Evolutionary conservation across 306 rosid species (phyloP).

Genomic region (Lathyrus sativus): DNA sequence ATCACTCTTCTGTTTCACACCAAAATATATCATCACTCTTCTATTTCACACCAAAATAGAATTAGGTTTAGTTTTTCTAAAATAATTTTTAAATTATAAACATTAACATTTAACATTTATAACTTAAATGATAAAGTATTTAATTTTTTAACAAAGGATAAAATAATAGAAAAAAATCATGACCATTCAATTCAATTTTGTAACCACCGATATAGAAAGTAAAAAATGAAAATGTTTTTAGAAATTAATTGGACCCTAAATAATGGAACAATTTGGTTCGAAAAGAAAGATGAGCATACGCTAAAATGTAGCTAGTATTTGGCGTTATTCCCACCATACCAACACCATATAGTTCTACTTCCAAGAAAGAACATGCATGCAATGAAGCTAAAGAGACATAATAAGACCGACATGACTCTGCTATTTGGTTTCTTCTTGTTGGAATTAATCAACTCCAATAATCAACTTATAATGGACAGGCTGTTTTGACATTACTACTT

Average conservation of each 20-base stretch:
- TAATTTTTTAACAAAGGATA: no score
- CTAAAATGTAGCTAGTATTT: constrained; percentile 34
- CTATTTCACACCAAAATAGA: no score
- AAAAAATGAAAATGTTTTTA: no score
- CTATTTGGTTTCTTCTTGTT: constrained; percentile 60
- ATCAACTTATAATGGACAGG: constrained; percentile 28
- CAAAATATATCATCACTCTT: no score
- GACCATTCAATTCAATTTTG: no score
- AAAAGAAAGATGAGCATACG: constrained; percentile 30
- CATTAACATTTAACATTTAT: no score
- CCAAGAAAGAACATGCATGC: constrained; percentile 60
- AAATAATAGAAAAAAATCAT: no score
- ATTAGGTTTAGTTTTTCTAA: no score
- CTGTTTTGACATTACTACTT: constrained; percentile 38
- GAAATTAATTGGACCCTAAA: neutral
- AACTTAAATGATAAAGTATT: no score
- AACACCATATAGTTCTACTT: constrained; percentile 27
- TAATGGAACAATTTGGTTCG: constrained; percentile 15
- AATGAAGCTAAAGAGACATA: constrained; percentile 45
- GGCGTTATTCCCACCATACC: constrained; percentile 40
- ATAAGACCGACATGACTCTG: constrained; percentile 63
- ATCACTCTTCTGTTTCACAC: no score
- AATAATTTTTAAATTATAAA: no score
- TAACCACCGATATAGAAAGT: no score
- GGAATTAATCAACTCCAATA: constrained; percentile 42